Percentiles rank a stretch among this genome's conserved stretches.
These are phyloP conservation scores for Cryptococcus sp. DNA, from an alignment of 1,284 basidiomycete species.

Conservation along the genomic window DNA sequence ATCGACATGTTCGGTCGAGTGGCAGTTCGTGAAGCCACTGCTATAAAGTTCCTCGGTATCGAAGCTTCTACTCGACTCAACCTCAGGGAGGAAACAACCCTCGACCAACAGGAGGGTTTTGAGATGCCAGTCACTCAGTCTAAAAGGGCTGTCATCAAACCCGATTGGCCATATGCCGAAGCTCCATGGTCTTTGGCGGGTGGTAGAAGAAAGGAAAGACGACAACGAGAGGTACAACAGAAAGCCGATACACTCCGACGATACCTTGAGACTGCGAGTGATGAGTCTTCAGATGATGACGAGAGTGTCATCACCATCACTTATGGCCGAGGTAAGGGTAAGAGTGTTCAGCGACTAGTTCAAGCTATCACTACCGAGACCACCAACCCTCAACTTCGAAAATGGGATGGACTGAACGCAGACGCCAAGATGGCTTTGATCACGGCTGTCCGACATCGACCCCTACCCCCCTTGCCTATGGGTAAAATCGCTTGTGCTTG, in stretches of 20 bases:
- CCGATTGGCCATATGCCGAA: constrained; percentile 38
- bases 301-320: constrained; percentile 1
- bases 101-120: constrained; percentile 32
- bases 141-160: constrained; percentile 18
- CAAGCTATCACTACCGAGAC: constrained; percentile 6
- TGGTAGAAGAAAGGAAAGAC: constrained; percentile 20
- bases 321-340: constrained; percentile 21
- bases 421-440: constrained; percentile 24
- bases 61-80: constrained; percentile 18
- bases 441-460: constrained; percentile 18
- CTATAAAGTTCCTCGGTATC: constrained; percentile 35
- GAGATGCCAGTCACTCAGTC: constrained; percentile 15
- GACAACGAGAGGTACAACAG: constrained; percentile 29
- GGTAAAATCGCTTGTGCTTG: constrained; percentile 35
- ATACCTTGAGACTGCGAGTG: constrained; percentile 38
- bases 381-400: constrained; percentile 7
- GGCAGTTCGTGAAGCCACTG: constrained; percentile 36
- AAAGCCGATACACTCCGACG: constrained; percentile 25
- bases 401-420: constrained; percentile 5
- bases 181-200: constrained; percentile 34
- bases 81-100: constrained; percentile 29
- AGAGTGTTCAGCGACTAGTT: constrained; percentile 20
- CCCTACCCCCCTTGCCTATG: constrained; percentile 13
- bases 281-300: constrained; percentile 36
- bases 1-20: constrained; percentile 39